A percentile compares a stretch with the other conserved stretches of the same genome.
phyloP scores from a whole-genome alignment of 495 filamentous ascomycete species.

The Neurospora sp. region DNA sequence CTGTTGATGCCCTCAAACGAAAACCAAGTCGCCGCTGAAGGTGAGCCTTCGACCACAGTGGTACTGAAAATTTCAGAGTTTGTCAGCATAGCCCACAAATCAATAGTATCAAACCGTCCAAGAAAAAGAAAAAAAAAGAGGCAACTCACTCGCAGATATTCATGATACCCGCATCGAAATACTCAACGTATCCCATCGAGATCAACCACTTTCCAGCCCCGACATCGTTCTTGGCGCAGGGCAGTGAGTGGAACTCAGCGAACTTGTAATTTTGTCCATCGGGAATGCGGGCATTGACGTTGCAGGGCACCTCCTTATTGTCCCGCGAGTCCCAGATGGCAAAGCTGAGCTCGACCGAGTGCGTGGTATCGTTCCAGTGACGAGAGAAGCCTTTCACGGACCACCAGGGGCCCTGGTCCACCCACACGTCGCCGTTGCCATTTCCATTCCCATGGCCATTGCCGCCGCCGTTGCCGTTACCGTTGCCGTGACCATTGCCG shows the following conservation, averaged over 20 bases:
- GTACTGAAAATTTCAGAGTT: not conserved
- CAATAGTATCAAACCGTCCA: not conserved
- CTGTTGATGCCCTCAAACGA: not conserved
- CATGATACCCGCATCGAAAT: not conserved
- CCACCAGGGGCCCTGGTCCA: not conserved
- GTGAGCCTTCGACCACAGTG: not conserved
- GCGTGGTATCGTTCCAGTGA: not conserved
- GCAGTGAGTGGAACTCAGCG: not conserved
- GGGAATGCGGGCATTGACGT: not conserved
- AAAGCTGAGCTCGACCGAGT: not conserved
- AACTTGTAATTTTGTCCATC: not conserved
- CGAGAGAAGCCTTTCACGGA: not conserved
- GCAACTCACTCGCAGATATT: not conserved
- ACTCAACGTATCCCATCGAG: not conserved
- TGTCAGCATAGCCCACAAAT: not conserved
- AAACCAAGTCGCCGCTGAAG: not conserved
- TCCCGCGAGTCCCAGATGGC: not conserved
- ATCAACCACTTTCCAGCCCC: not conserved
- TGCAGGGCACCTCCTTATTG: not conserved
- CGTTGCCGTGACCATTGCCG: not conserved
- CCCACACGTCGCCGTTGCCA: not conserved
- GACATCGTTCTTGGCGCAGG: not conserved
- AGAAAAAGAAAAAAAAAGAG: not conserved
- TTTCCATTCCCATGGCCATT: not conserved
- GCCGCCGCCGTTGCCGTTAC: not conserved